Conservation (phyloP, 768 basidiomycete genomes). For the Boletus tomentosulus region DNA sequence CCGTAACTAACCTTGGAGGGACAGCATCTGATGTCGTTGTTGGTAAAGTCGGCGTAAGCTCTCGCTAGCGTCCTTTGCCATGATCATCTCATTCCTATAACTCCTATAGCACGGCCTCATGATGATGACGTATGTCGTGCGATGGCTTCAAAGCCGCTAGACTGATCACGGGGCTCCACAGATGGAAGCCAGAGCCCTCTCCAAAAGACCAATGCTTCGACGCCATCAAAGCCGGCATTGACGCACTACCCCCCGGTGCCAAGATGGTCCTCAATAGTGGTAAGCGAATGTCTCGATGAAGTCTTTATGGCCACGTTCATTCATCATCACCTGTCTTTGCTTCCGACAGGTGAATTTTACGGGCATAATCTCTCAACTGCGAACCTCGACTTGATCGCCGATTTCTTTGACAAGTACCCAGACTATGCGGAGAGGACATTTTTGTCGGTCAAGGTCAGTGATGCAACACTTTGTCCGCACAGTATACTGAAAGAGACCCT, state of each 20-base stretch:
- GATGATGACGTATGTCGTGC: conserved; percentile 47
- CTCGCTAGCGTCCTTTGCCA: neutral
- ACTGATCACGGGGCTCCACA: neutral
- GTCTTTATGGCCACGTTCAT: neutral
- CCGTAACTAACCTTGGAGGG: conserved; percentile 36
- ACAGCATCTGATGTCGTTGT: conserved; percentile 34
- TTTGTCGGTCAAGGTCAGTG: conserved; percentile 25
- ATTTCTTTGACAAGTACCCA: conserved; percentile 42
- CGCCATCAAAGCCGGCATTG: conserved; percentile 53
- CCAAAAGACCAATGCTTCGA: conserved; percentile 58
- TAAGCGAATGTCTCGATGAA: conserved; percentile 10
- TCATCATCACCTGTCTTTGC: neutral
- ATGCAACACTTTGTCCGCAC: neutral
- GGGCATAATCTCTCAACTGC: conserved; percentile 34
- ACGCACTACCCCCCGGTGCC: conserved; percentile 36
- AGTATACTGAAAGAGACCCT: neutral
- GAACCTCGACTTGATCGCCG: conserved; percentile 43
- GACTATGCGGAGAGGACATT: conserved; percentile 28
- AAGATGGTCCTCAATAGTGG: conserved; percentile 51
- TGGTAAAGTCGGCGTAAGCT: conserved; percentile 34
- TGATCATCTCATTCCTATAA: neutral
- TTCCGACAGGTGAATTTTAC: conserved; percentile 52
- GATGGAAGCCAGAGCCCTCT: conserved; percentile 42
- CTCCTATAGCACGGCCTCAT: conserved; percentile 46
- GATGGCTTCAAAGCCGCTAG: neutral